Conservation (phyloP, 148 eudicot genomes). For the Rhododendron henanense region DNA sequence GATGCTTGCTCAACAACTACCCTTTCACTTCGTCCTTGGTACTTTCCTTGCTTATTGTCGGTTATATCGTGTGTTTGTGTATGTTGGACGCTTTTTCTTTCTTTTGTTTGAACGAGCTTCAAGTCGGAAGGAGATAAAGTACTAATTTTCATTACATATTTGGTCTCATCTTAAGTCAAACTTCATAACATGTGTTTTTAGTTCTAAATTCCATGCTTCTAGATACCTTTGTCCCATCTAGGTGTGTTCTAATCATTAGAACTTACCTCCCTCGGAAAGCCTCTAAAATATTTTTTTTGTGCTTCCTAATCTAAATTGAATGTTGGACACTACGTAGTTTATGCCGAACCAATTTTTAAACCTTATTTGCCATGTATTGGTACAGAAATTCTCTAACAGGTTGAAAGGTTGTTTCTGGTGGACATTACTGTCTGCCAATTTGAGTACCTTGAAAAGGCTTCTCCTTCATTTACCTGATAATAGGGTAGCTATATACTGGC, state of each 20-base stretch:
- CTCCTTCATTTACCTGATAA: background rate
- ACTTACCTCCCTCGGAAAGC: background rate
- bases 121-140: background rate
- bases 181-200: background rate
- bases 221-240: background rate
- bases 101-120: background rate
- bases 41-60: slow-evolving; percentile 10
- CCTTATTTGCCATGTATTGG: background rate
- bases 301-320: background rate
- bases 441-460: background rate
- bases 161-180: background rate
- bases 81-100: background rate
- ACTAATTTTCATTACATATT: background rate
- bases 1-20: slow-evolving; percentile 76
- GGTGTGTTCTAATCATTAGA: background rate
- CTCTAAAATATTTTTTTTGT: background rate
- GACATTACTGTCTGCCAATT: background rate
- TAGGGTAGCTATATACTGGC: no score
- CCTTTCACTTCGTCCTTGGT: slow-evolving; percentile 97
- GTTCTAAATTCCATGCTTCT: background rate
- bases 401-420: background rate
- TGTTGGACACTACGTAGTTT: background rate
- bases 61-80: background rate
- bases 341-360: background rate
- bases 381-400: background rate